A percentile compares a stretch with the other conserved stretches of the same genome.
phyloP scores from a whole-genome alignment of 1,139 yeast species.

The Hyphopichia khmerensis region DNA sequence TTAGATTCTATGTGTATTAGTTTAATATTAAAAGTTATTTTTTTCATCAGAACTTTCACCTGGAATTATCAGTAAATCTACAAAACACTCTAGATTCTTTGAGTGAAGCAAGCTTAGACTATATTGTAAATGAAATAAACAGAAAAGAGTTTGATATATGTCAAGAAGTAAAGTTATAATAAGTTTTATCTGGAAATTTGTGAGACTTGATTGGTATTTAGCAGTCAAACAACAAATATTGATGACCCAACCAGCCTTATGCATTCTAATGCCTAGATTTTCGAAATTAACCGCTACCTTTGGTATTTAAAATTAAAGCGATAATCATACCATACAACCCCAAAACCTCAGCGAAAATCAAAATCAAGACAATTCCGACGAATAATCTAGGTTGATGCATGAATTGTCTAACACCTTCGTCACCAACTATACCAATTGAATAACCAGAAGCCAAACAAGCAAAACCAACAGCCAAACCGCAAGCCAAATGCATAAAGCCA shows the following conservation, averaged over 20 bases:
- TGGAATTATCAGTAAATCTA: too few relatives aligned
- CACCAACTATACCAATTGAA: slow-evolving; percentile 98
- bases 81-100: too few relatives aligned
- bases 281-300: slow-evolving; percentile 64
- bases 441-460: slow-evolving; percentile 98
- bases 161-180: background rate
- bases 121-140: background rate
- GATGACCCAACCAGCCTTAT: too few relatives aligned
- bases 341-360: slow-evolving; percentile 98
- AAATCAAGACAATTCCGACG: slow-evolving; percentile 95
- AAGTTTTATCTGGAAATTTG: too few relatives aligned
- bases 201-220: too few relatives aligned
- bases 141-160: background rate
- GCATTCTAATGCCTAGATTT: too few relatives aligned
- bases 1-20: slow-evolving; percentile 2
- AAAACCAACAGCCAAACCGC: slow-evolving; percentile 93
- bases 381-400: slow-evolving; percentile 96
- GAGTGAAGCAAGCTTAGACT: background rate
- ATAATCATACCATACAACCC: slow-evolving; percentile 95
- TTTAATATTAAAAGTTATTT: background rate
- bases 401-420: slow-evolving; percentile 96
- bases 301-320: slow-evolving; percentile 86
- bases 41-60: too few relatives aligned
- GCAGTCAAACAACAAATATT: too few relatives aligned
- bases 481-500: slow-evolving; percentile 95